Conservation (phyloP, 2,329 filamentous ascomycete species). For the Cladosporium sp. region DNA sequence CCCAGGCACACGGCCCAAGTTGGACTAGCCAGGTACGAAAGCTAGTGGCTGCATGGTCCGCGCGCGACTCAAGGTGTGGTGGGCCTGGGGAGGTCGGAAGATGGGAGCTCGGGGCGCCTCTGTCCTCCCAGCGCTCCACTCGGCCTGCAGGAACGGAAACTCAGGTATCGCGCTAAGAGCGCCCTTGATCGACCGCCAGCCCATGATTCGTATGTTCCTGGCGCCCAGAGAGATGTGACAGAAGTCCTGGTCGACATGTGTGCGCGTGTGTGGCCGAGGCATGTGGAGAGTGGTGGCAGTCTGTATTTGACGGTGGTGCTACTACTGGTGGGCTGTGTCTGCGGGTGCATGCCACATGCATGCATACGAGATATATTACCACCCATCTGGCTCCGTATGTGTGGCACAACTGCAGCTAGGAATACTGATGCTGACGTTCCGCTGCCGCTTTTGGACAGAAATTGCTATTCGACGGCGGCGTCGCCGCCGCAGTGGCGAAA, state of each 20-base stretch:
- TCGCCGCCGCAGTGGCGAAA: slow-evolving; percentile 5
- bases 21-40: slow-evolving; percentile 25
- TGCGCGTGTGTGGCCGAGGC: no score
- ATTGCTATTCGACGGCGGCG: no score
- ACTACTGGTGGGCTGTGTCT: slow-evolving; percentile 1
- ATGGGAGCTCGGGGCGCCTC: slow-evolving; percentile 12
- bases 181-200: neutral
- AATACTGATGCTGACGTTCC: slow-evolving; percentile 5
- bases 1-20: slow-evolving; percentile 15
- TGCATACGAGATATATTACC: slow-evolving; percentile 11
- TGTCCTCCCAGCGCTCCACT: slow-evolving; percentile 3
- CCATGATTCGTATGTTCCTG: slow-evolving; percentile 9
- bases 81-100: slow-evolving; percentile 24
- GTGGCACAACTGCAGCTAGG: slow-evolving; percentile 6
- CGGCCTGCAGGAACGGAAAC: slow-evolving; percentile 14
- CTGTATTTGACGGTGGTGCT: no score
- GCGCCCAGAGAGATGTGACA: neutral
- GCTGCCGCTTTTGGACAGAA: neutral
- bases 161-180: slow-evolving; percentile 10
- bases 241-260: slow-evolving; percentile 2
- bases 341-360: neutral
- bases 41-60: slow-evolving; percentile 20
- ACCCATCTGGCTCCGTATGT: neutral
- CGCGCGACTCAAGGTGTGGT: slow-evolving; percentile 24
- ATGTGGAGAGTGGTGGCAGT: neutral